These are phyloP conservation scores for Torrubiella hemipterigena DNA, from an alignment of 2,329 filamentous ascomycete genomes.

Conservation along the genomic window DNA sequence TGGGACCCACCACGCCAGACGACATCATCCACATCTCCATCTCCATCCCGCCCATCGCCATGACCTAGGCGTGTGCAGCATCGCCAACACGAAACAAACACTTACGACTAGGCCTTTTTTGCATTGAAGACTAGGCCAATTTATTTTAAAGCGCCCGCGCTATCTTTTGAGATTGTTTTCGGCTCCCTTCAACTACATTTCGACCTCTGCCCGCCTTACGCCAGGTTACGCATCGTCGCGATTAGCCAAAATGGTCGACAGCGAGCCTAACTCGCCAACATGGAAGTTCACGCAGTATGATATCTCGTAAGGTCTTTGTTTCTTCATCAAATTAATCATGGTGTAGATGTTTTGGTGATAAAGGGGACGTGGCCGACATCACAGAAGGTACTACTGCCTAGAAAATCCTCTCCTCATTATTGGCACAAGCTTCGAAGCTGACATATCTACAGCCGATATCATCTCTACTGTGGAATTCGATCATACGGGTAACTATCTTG, in stretches of 20 bases:
- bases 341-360: slow-evolving; percentile 92
- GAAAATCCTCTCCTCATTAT: too few species aligned
- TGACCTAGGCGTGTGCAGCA: slow-evolving; percentile 7
- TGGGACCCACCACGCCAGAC: slow-evolving; percentile 7
- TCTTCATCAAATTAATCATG: slow-evolving; percentile 9
- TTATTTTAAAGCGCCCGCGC: slow-evolving; percentile 1
- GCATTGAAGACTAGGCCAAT: slow-evolving; percentile 1
- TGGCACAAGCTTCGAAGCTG: too few species aligned
- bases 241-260: slow-evolving; percentile 77
- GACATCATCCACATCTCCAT: slow-evolving; percentile 8
- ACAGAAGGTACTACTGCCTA: slow-evolving; percentile 93
- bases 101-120: not conserved
- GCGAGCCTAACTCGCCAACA: slow-evolving; percentile 84
- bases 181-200: too few species aligned
- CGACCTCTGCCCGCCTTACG: slow-evolving; percentile 8
- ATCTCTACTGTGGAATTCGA: slow-evolving; percentile 88
- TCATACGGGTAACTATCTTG: slow-evolving; percentile 79
- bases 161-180: slow-evolving; percentile 11
- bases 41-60: slow-evolving; percentile 5
- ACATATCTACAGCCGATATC: slow-evolving; percentile 61
- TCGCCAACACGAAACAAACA: slow-evolving; percentile 4
- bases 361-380: slow-evolving; percentile 97
- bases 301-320: slow-evolving; percentile 2
- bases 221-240: slow-evolving; percentile 4
- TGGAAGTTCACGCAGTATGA: slow-evolving; percentile 99